phyloP scores from a whole-genome alignment of 208 protist species.

The Acanthamoeba divionensis region DNA sequence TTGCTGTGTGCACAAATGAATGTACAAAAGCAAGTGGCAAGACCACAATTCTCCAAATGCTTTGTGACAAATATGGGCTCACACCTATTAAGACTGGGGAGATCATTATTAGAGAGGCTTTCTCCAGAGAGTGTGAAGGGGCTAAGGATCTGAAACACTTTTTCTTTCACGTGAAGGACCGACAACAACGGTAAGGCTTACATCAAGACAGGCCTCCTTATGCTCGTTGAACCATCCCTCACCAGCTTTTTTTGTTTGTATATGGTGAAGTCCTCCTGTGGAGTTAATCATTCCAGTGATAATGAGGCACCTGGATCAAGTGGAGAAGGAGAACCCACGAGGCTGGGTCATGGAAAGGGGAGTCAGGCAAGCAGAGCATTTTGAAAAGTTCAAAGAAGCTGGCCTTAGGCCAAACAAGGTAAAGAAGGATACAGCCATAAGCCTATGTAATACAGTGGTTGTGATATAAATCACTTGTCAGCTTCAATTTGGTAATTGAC shows the following conservation, averaged over 20 bases:
- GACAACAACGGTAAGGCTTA: neutral
- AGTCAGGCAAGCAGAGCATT: neutral
- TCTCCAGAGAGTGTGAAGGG: too few species aligned
- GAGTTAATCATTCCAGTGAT: constrained; percentile 32
- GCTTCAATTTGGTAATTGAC: too few species aligned
- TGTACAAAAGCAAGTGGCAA: constrained; percentile 14
- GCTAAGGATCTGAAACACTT: too few species aligned
- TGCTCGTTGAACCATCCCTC: too few species aligned
- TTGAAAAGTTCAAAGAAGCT: neutral
- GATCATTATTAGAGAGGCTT: constrained; percentile 5
- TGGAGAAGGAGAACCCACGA: neutral
- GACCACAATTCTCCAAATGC: constrained; percentile 4
- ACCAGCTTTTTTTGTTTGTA: too few species aligned
- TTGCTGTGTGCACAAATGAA: too few species aligned
- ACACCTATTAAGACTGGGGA: constrained; percentile 32
- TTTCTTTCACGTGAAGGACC: constrained; percentile 47
- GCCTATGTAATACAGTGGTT: neutral
- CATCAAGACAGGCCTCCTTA: too few species aligned
- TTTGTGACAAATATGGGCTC: constrained; percentile 21
- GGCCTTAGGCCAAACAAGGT: constrained; percentile 4
- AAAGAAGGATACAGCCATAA: neutral
- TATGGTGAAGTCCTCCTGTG: too few species aligned
- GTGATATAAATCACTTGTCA: too few species aligned
- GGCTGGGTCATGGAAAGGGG: constrained; percentile 47
- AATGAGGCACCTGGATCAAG: neutral